Percentiles rank a stretch among this genome's conserved stretches.
Conservation (phyloP, 192 early-diverging fungal genomes). For the Coemansia sp. region DNA sequence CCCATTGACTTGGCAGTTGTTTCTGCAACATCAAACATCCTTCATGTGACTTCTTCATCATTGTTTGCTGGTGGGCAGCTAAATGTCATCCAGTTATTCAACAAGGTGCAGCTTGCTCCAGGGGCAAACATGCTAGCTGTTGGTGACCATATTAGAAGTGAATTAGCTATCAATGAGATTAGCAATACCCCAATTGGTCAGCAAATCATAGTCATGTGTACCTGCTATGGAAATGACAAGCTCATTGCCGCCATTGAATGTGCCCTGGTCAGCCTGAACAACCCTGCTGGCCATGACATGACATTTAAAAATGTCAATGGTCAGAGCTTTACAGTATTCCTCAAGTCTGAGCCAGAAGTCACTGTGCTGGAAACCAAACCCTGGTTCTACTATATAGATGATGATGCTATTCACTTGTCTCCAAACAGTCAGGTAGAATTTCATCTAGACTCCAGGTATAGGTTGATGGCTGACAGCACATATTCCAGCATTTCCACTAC, state of each 20-base stretch:
- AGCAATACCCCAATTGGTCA: conserved; percentile 82
- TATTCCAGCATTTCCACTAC: conserved; percentile 70
- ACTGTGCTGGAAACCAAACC: conserved; percentile 74
- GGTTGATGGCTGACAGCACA: conserved; percentile 55
- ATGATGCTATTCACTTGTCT: conserved; percentile 24
- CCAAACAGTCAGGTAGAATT: conserved; percentile 69
- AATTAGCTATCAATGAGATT: conserved; percentile 67
- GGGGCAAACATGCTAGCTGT: conserved; percentile 58
- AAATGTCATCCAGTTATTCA: conserved; percentile 80
- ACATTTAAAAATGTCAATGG: conserved; percentile 69
- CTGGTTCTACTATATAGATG: conserved; percentile 65
- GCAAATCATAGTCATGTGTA: conserved; percentile 69
- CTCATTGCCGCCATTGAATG: conserved; percentile 68
- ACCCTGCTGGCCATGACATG: conserved; percentile 67
- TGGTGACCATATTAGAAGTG: conserved; percentile 72
- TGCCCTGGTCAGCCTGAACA: conserved; percentile 77
- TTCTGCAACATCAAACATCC: conserved; percentile 68
- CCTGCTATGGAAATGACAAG: conserved; percentile 56
- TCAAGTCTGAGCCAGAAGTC: conserved; percentile 66
- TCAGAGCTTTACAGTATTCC: conserved; percentile 62
- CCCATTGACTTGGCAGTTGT: conserved; percentile 92
- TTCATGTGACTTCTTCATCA: conserved; percentile 76
- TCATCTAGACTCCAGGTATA: conserved; percentile 66
- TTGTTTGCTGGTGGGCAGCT: conserved; percentile 84
- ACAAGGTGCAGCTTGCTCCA: conserved; percentile 71